Base-by-base conservation (phyloP, 2,329 filamentous ascomycete genomes). In the Fusarium newnesense region DNA sequence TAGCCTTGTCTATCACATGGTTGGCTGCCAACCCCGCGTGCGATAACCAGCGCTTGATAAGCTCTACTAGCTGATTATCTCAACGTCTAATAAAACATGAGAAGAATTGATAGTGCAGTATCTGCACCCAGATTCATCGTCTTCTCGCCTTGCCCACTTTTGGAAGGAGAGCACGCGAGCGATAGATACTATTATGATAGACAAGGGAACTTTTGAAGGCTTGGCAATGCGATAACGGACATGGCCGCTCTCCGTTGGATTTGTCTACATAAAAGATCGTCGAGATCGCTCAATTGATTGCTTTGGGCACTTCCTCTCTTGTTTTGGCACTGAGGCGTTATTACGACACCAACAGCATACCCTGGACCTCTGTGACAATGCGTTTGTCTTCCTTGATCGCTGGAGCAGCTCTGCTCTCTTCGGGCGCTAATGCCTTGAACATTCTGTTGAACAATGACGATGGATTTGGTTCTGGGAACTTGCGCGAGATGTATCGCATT, bases 381-480 rank as follows among this genome's bases (percentile, higher is more conserved):
- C 77, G 71, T 67, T 16, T 76, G 13, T 64, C 70, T 19, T 73
- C 61, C 9, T 37, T 76, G 15, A n/a, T 79, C 9, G 54, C 67
- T 10, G 62, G 67, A 34, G 67, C 61, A 18, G 65, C 67, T 4
- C 13, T 79, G 34, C 60, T 58, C 40, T 54, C 76, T 24, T 72
- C 77, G 5, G 63, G 53, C 3, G 67, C 70, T 0, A 72, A 75
- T 7, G 77, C 73, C 9, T 59, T 80, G 28, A 80, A 80, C 21
- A 80, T 80, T 50, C 59, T 80, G 18, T 46, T 80, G 1, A 79
- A 76, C 19, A 80, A 80, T 39, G 78, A 80, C 11, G 79, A 80
- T 52, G 77, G 79, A 4, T 80, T 80, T 7, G 78, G 75, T 8
- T 80, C 79, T 5, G 77, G 63, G 8, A 80, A 80, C 28, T 57